Evolutionary conservation across 495 filamentous ascomycete genomes (phyloP), one percentile per base, ranked within the genome.

Genomic region (Parachaetomium inaequale): DNA sequence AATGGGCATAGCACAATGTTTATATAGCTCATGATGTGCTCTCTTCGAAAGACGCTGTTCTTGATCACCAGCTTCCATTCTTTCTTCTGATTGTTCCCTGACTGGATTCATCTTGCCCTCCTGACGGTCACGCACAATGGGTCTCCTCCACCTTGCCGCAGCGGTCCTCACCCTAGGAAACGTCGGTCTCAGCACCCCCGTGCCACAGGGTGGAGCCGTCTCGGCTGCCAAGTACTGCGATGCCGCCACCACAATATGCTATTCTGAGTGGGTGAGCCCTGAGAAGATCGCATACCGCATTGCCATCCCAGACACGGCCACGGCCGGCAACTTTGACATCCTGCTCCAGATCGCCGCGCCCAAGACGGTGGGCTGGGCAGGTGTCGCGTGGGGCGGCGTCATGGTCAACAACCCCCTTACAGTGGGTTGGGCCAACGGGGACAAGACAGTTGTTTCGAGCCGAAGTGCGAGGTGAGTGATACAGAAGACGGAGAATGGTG

Each of bases 331-430:
- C 53, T 77, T 76, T 54, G 71, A 74, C 42, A 55, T 74, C n/a
- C 58, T 75, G 14, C 64, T 77, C 15, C 72, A 74, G 59, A 73
- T 77, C 36, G 65, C 64, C 10, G 75, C 75, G 2, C 74, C 75
- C 54, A 73, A 69, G 63, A 52, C 71, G 19, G 70, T 70, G 23
- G 74, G 73, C 31, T 77, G 75, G 75, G 75, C 74, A 0, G 74
- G 70, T 7, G 49, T 77, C 6, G 75, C 74, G 7, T 76, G 73
- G 68, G 75, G 75, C 23, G 75, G 74, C 40, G 51, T 57, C 62
- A 77, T 77, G 75, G 64, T 66, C 55, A 76, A 76, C 64, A 76
- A 77, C 66, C 74, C 75, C 15, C 66, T 77, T 55, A 68, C 69
- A 7, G 69, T 77, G 14, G 71, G 61, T 17, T 77, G 75, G 75